These are phyloP conservation scores for Saccharomyces pastorianus DNA, from an alignment of 1,139 yeast species.

Conservation along the genomic window DNA sequence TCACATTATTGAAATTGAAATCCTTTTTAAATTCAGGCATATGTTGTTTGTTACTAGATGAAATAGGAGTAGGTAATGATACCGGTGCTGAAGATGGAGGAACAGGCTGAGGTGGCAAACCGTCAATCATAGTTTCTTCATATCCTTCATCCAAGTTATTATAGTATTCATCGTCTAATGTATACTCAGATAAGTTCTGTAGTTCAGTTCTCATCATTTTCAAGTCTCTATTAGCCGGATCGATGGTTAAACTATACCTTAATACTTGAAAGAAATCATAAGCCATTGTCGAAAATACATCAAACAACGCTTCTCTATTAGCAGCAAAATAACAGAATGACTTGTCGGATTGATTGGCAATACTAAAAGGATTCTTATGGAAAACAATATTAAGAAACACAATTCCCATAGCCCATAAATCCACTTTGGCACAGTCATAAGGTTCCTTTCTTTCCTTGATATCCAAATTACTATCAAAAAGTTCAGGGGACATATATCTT, in stretches of 20 bases:
- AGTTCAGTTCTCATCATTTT: slow-evolving; percentile 53
- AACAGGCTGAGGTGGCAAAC: background rate
- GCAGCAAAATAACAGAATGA: slow-evolving; percentile 80
- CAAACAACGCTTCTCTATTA: slow-evolving; percentile 83
- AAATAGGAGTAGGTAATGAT: slow-evolving; percentile 20
- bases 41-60: slow-evolving; percentile 11
- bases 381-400: slow-evolving; percentile 78
- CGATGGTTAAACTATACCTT: slow-evolving; percentile 70
- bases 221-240: slow-evolving; percentile 78
- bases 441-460: slow-evolving; percentile 40
- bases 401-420: slow-evolving; percentile 89
- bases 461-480: slow-evolving; percentile 46
- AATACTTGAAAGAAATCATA: slow-evolving; percentile 78
- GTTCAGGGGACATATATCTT: slow-evolving; percentile 95
- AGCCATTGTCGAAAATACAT: slow-evolving; percentile 84
- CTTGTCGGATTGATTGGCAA: slow-evolving; percentile 79
- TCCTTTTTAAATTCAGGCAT: slow-evolving; percentile 10
- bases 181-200: slow-evolving; percentile 54
- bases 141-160: slow-evolving; percentile 32
- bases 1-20: slow-evolving; percentile 2
- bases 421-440: slow-evolving; percentile 82
- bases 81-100: slow-evolving; percentile 22
- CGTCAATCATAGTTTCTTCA: slow-evolving; percentile 23
- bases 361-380: slow-evolving; percentile 82
- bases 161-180: slow-evolving; percentile 72